Percentiles rank a stretch among this genome's conserved stretches.
phyloP scores from a whole-genome alignment of 78 protist species.

The Anaeramoeba ignava region DNA sequence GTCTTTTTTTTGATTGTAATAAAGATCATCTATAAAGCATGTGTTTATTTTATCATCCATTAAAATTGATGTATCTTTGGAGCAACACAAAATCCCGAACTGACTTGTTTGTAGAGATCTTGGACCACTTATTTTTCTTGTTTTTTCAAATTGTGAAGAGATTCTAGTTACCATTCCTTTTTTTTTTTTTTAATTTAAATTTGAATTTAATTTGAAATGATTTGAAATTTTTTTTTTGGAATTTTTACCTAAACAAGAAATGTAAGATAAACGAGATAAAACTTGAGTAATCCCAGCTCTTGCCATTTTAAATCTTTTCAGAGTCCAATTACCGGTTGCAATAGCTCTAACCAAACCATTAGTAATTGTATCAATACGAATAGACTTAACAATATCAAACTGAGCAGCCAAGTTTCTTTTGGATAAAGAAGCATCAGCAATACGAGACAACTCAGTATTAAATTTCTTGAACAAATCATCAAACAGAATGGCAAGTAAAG shows the following conservation, averaged over 20 bases:
- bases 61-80: too few species aligned
- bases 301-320: conserved; percentile 88
- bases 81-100: conserved; percentile 98
- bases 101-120: conserved; percentile 88
- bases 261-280: conserved; percentile 84
- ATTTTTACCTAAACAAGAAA: conserved; percentile 83
- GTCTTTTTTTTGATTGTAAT: too few species aligned
- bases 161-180: conserved; percentile 98
- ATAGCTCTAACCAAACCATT: conserved; percentile 78
- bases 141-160: conserved; percentile 91
- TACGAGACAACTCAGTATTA: conserved; percentile 47
- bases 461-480: conserved; percentile 88
- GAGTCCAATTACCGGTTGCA: conserved; percentile 95
- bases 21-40: too few species aligned
- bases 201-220: too few species aligned
- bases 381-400: conserved; percentile 40
- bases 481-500: conserved; percentile 48
- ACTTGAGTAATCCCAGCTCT: conserved; percentile 91
- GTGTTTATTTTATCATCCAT: too few species aligned
- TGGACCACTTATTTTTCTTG: conserved; percentile 90
- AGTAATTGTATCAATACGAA: conserved; percentile 46
- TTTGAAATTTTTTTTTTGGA: too few species aligned
- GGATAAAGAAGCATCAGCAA: conserved; percentile 42
- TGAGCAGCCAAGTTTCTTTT: conserved; percentile 28
- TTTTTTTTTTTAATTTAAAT: too few species aligned